Conservation (phyloP, 2,329 filamentous ascomycete species). For the Emydomyces testavorans region DNA sequence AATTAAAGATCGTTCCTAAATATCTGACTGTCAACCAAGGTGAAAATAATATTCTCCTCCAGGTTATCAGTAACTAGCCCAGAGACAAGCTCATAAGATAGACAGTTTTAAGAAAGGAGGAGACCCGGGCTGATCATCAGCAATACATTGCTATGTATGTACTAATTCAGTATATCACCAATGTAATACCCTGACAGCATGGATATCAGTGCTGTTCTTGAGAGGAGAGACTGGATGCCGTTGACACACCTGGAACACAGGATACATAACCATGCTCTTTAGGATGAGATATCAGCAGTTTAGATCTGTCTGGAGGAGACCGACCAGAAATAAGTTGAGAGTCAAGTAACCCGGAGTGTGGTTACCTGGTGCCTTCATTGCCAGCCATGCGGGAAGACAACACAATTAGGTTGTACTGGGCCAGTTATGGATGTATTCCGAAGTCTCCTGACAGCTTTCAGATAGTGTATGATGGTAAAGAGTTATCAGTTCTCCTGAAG, state of each 20-base stretch:
- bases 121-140: neutral
- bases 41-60: neutral
- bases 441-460: neutral
- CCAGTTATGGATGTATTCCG: neutral
- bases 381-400: neutral
- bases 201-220: neutral
- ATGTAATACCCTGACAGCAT: neutral
- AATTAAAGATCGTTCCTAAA: neutral
- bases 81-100: neutral
- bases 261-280: neutral
- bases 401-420: too few species aligned
- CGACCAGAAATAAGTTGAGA: neutral
- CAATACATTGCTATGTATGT: too few species aligned
- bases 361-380: neutral
- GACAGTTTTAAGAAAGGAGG: neutral
- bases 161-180: too few species aligned
- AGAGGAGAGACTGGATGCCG: too few species aligned
- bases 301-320: neutral
- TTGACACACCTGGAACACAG: neutral
- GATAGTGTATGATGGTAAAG: neutral
- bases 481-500: neutral
- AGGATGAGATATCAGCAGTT: neutral
- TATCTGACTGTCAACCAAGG: neutral
- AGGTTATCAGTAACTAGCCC: neutral
- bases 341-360: slow-evolving; percentile 1